phyloP scores from a whole-genome alignment of 2,329 filamentous ascomycete species.

The Tolypocladium ophioglossoides region DNA sequence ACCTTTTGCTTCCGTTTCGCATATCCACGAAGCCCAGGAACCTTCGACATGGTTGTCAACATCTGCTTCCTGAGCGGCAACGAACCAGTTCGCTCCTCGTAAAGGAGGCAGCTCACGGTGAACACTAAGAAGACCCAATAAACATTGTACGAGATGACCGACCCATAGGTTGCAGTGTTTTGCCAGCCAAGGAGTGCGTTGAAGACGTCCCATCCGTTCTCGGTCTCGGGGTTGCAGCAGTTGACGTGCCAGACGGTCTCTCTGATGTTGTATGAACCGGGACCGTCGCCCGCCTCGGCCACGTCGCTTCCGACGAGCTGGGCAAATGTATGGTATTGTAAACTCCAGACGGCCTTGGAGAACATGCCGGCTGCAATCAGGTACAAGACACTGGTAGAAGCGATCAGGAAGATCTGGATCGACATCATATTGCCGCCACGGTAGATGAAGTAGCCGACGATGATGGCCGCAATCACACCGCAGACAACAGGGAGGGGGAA shows the following conservation, averaged over 20 bases:
- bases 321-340: not conserved
- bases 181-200: conserved; percentile 55
- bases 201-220: conserved; percentile 64
- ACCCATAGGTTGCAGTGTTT: not conserved
- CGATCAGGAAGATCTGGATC: conserved; percentile 61
- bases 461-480: conserved; percentile 26
- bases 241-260: conserved; percentile 77
- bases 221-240: conserved; percentile 52
- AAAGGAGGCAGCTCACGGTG: not conserved
- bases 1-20: not conserved
- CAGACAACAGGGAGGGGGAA: not conserved
- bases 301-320: not conserved
- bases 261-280: conserved; percentile 68
- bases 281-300: conserved; percentile 32
- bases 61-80: not conserved
- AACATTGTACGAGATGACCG: not conserved
- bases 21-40: not conserved
- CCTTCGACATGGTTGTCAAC: not conserved
- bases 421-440: conserved; percentile 16
- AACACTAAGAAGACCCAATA: not conserved
- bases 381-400: conserved; percentile 70
- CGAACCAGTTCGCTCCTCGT: not conserved
- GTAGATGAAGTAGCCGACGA: conserved; percentile 62
- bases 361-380: conserved; percentile 73
- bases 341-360: conserved; percentile 60